These are phyloP conservation scores for Rhizoclosmatium sp. DNA, from an alignment of 192 early-diverging fungal genomes.

Conservation along the genomic window DNA sequence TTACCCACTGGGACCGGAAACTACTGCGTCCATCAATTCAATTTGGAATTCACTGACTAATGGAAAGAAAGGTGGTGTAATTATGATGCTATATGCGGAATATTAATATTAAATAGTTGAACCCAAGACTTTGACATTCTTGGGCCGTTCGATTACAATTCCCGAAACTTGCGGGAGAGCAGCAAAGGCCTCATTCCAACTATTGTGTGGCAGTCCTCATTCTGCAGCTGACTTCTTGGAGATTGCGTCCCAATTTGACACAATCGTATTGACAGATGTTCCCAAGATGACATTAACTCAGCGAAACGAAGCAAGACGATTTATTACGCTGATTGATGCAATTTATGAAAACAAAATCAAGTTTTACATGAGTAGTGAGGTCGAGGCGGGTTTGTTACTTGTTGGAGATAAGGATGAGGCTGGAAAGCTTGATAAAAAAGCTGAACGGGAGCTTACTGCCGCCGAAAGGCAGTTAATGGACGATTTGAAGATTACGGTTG, in stretches of 20 bases:
- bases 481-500: conserved; percentile 54
- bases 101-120: conserved; percentile 13
- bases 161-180: conserved; percentile 67
- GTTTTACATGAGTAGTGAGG: conserved; percentile 63
- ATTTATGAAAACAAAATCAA: conserved; percentile 83
- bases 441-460: conserved; percentile 41
- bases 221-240: conserved; percentile 92
- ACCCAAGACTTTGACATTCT: conserved; percentile 68
- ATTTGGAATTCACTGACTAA: conserved; percentile 48
- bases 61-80: conserved; percentile 34
- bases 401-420: conserved; percentile 58
- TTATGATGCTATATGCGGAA: neutral
- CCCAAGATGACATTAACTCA: conserved; percentile 67
- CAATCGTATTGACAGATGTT: conserved; percentile 75
- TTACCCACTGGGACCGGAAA: conserved; percentile 66
- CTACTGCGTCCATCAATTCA: conserved; percentile 55
- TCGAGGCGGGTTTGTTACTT: conserved; percentile 75
- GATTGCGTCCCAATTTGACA: conserved; percentile 76
- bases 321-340: conserved; percentile 94
- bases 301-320: conserved; percentile 87
- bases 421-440: conserved; percentile 25
- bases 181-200: conserved; percentile 77
- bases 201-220: conserved; percentile 74
- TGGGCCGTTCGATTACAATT: conserved; percentile 76
- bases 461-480: conserved; percentile 70